These are phyloP conservation scores for Fistulina hepatica DNA, from an alignment of 1,284 basidiomycete species.

Conservation along the genomic window DNA sequence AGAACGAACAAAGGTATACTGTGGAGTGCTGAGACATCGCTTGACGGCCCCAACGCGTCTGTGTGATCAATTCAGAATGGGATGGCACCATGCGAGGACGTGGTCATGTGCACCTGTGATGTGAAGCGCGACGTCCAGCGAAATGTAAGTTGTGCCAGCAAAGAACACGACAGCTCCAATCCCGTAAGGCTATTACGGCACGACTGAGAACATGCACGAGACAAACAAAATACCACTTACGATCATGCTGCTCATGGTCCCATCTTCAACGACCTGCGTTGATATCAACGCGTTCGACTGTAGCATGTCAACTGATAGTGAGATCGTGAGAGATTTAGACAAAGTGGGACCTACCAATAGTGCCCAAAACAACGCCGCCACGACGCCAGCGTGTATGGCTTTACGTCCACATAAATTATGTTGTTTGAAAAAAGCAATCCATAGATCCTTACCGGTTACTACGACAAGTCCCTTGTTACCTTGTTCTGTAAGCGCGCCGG, in stretches of 20 bases:
- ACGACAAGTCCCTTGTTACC: conserved; percentile 57
- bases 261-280: conserved; percentile 77
- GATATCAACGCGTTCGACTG: conserved; percentile 73
- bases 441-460: too few species aligned
- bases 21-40: too few species aligned
- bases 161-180: conserved; percentile 55
- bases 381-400: conserved; percentile 62
- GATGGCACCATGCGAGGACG: conserved; percentile 41
- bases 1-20: conserved; percentile 69
- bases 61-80: too few species aligned
- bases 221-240: conserved; percentile 31
- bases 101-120: conserved; percentile 52
- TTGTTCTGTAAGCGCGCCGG: conserved; percentile 66
- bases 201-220: conserved; percentile 2
- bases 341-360: too few species aligned
- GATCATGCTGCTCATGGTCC: conserved; percentile 57
- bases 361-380: conserved; percentile 67
- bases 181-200: conserved; percentile 44
- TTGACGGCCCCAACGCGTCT: too few species aligned
- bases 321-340: too few species aligned
- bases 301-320: too few species aligned
- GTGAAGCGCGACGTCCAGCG: conserved; percentile 62
- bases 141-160: conserved; percentile 62
- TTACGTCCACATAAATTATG: too few species aligned
- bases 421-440: too few species aligned